These are phyloP conservation scores for Chrysanthemum seticuspe DNA, from an alignment of 129 eudicot species.

Conservation along the genomic window DNA sequence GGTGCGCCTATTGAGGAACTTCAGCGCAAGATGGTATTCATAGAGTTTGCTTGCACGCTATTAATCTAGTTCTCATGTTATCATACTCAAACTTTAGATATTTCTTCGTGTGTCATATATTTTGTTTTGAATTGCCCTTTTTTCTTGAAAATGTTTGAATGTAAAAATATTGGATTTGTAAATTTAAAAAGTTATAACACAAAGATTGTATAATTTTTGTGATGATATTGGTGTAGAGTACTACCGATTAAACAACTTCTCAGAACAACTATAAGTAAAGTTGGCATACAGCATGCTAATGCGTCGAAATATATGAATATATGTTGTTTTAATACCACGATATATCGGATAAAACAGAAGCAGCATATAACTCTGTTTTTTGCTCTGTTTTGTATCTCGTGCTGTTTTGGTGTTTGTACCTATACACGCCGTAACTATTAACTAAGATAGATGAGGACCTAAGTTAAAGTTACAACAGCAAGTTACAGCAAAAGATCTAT, in stretches of 20 bases:
- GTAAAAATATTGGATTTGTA: background rate
- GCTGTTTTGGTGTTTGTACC: background rate
- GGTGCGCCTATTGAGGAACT: background rate
- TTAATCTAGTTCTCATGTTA: background rate
- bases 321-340: no score
- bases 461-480: no score
- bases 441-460: background rate
- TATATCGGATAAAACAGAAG: no score
- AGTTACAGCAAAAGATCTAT: constrained; percentile 26
- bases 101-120: background rate
- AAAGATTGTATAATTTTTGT: no score
- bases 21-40: constrained; percentile 1
- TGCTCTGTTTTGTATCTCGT: no score
- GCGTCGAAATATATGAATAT: no score
- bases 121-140: background rate
- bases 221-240: background rate
- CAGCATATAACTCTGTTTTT: no score
- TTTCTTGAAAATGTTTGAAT: background rate
- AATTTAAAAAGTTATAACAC: no score
- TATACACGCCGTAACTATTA: background rate
- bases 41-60: constrained; percentile 13
- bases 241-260: no score
- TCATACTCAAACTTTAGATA: background rate
- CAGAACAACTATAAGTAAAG: no score
- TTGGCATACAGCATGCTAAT: no score